Conservation (phyloP, 2,329 filamentous ascomycete genomes). For the Curvularia sp. region DNA sequence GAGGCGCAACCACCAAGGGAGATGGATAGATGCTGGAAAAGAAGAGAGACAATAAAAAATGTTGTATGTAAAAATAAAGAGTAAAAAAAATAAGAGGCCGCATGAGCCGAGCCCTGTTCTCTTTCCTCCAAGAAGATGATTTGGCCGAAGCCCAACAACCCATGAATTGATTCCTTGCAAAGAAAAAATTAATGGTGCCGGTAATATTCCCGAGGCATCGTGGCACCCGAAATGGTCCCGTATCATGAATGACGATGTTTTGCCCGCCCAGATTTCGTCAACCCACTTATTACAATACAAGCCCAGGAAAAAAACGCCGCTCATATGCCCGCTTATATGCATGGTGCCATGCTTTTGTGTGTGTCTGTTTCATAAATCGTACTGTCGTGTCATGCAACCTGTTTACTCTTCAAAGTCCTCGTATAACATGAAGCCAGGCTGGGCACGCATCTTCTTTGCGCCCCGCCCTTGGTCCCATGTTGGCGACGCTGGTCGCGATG, state of each 20-base stretch:
- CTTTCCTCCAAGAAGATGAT: background rate
- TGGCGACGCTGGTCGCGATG: conserved; percentile 38
- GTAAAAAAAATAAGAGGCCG: background rate
- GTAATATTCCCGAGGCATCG: background rate
- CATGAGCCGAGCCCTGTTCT: conserved; percentile 4
- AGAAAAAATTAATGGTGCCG: too few relatives aligned
- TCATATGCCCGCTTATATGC: conserved; percentile 22
- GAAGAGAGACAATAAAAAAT: too few relatives aligned
- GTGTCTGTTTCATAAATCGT: conserved; percentile 25
- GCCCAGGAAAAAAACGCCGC: conserved; percentile 19
- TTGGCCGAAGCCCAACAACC: conserved; percentile 3
- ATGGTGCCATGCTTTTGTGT: conserved; percentile 10
- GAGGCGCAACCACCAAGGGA: too few relatives aligned
- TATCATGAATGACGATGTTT: too few relatives aligned
- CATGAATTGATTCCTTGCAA: background rate
- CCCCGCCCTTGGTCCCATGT: conserved; percentile 37
- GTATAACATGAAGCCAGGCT: conserved; percentile 28
- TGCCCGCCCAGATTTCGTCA: conserved; percentile 4
- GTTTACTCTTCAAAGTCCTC: conserved; percentile 28
- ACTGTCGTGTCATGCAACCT: conserved; percentile 17
- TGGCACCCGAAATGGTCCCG: background rate
- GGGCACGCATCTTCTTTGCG: conserved; percentile 33
- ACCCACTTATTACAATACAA: conserved; percentile 6
- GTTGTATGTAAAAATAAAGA: background rate
- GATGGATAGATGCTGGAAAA: too few relatives aligned